A percentile compares a stretch with the other conserved stretches of the same genome.
These are phyloP conservation scores for Trichoderma koningii DNA, from an alignment of 2,329 filamentous ascomycete species.

Conservation along the genomic window DNA sequence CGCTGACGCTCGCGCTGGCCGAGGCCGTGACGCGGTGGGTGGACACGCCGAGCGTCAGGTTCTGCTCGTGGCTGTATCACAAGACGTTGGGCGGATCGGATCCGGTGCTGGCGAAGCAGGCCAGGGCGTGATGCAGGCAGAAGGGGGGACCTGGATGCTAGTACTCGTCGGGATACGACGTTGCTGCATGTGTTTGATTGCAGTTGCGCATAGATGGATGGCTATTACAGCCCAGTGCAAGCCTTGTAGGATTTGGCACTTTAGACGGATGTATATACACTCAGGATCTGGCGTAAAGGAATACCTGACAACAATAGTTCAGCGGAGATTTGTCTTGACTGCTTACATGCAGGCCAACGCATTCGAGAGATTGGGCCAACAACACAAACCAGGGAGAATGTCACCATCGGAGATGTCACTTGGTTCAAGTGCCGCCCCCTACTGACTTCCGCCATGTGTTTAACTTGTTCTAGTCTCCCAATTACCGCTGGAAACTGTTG, in stretches of 20 bases:
- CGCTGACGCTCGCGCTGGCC: slow-evolving; percentile 60
- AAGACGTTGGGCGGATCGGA: slow-evolving; percentile 23
- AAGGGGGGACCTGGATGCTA: no score
- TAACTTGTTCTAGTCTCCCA: not conserved
- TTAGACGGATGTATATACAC: no score
- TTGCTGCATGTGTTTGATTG: not conserved
- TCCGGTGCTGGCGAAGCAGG: slow-evolving; percentile 22
- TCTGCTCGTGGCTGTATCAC: slow-evolving; percentile 58
- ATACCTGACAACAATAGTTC: no score
- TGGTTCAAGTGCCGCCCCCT: slow-evolving; percentile 1
- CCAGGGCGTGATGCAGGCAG: slow-evolving; percentile 14
- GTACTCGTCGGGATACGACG: no score
- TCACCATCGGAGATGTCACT: slow-evolving; percentile 7
- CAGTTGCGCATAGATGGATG: not conserved
- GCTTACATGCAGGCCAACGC: no score
- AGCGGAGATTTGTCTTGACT: no score
- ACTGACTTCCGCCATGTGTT: not conserved
- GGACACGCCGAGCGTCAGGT: slow-evolving; percentile 62
- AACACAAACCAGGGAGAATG: slow-evolving; percentile 6
- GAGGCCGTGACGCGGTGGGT: slow-evolving; percentile 58
- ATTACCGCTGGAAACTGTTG: not conserved
- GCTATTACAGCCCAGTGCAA: not conserved
- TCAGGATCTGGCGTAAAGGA: no score
- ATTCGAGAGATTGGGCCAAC: not conserved
- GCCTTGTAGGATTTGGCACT: no score